These are phyloP conservation scores for Colletotrichum orbiculare DNA, from an alignment of 2,329 filamentous ascomycete genomes.

Conservation along the genomic window DNA sequence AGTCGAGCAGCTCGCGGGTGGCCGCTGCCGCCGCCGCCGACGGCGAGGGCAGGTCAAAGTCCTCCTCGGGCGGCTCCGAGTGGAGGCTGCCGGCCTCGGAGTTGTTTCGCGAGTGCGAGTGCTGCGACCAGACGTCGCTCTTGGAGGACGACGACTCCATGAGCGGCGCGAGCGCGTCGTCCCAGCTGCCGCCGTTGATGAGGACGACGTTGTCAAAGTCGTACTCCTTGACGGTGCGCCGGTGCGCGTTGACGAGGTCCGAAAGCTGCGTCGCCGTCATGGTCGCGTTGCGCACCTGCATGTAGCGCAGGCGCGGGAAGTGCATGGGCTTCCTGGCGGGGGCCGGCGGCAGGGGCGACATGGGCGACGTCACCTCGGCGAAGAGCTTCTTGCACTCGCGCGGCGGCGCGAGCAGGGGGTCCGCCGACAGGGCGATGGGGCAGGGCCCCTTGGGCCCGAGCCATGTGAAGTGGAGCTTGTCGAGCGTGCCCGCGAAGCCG, in stretches of 20 bases:
- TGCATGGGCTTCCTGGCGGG: conserved; percentile 66
- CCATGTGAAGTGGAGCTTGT: conserved; percentile 83
- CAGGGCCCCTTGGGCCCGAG: conserved; percentile 77
- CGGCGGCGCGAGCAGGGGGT: conserved; percentile 73
- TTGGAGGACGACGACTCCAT: conserved; percentile 54
- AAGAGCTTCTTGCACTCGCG: conserved; percentile 68
- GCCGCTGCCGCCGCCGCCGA: conserved; percentile 67
- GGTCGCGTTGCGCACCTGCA: conserved; percentile 78
- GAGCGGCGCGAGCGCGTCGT: conserved; percentile 82
- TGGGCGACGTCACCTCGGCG: conserved; percentile 72
- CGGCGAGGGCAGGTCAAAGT: conserved; percentile 53
- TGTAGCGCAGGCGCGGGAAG: conserved; percentile 74
- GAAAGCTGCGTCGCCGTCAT: conserved; percentile 79
- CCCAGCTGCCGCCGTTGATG: conserved; percentile 77
- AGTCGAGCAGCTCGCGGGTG: conserved; percentile 59
- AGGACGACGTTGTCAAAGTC: conserved; percentile 83
- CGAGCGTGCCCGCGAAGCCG: conserved; percentile 72
- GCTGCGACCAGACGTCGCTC: conserved; percentile 54
- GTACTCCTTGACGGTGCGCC: conserved; percentile 77
- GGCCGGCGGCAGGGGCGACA: conserved; percentile 69
- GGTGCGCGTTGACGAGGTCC: conserved; percentile 74
- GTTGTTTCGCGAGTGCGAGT: conserved; percentile 50
- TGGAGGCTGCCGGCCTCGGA: conserved; percentile 43
- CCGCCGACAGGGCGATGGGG: conserved; percentile 76
- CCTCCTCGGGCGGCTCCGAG: conserved; percentile 43